Base-by-base conservation (phyloP, 805 yeast species). In the Yamadazyma paraphyllophila region DNA sequence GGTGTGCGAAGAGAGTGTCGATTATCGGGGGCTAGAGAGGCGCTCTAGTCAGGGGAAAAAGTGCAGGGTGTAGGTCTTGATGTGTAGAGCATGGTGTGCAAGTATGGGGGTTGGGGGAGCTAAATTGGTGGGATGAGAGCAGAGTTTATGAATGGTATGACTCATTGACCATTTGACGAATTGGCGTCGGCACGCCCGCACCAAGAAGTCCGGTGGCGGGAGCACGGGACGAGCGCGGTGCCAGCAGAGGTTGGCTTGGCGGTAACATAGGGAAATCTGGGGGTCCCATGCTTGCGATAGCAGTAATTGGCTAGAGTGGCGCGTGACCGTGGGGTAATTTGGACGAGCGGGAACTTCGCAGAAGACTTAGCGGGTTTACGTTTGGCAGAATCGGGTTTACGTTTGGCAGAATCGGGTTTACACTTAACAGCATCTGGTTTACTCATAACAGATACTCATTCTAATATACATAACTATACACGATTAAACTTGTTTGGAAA, bases 401-500 rank as follows among this genome's bases (percentile, higher is more conserved):
- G n/a, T n/a, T n/a, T n/a, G n/a, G n/a, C n/a, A n/a, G n/a, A n/a
- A n/a, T n/a, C n/a, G n/a, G n/a, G n/a, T n/a, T n/a, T n/a, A n/a
- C n/a, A n/a, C n/a, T n/a, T n/a, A n/a, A n/a, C n/a, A n/a, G n/a
- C n/a, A n/a, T n/a, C n/a, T n/a, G n/a, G n/a, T 20, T 20, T 6
- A 20, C 11, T 29, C 31, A 29, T 29, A 7, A 29, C 31, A 29
- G 10, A 31, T 32, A 7, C 32, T 13, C 36, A 14, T 32, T 32
- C 32, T 37, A 37, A 24, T 30, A 40, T 40, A 39, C 24, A n/a
- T 36, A 29, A 33, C 25, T 45, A 45, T 32, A 44, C 33, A 39
- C 40, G 10, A 24, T 38, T 34, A 42, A 16, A 46, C 43, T 36
- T 47, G 44, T 37, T 44, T 53, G 50, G 45, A 60, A 52, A 71